Conservation (phyloP, 768 basidiomycete species). For the Mycena venus region DNA sequence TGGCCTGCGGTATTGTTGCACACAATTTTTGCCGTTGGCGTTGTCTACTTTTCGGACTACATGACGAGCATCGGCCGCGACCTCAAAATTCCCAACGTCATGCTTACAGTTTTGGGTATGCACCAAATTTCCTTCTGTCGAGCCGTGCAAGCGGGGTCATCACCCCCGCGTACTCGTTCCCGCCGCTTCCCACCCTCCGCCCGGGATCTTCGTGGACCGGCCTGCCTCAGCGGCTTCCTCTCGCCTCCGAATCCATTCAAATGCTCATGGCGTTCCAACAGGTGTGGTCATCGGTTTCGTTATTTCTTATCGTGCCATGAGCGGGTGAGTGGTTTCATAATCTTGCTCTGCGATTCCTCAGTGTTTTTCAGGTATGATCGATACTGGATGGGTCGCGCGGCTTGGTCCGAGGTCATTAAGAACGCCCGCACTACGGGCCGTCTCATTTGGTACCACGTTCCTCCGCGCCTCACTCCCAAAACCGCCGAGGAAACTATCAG, state of each 20-base stretch:
- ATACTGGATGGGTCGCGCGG: conserved; percentile 71
- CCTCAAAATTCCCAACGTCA: conserved; percentile 65
- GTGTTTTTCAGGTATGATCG: conserved; percentile 64
- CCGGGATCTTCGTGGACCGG: too few species aligned
- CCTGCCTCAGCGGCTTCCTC: too few species aligned
- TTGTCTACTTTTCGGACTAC: neutral
- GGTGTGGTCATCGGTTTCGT: conserved; percentile 74
- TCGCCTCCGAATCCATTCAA: too few species aligned
- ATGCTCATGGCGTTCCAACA: conserved; percentile 23
- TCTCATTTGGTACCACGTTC: conserved; percentile 74
- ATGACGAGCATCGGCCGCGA: conserved; percentile 51
- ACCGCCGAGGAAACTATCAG: conserved; percentile 51
- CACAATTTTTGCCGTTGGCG: conserved; percentile 66
- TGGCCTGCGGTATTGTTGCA: conserved; percentile 78
- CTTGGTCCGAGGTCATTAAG: conserved; percentile 70
- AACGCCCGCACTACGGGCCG: conserved; percentile 64
- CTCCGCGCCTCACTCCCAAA: conserved; percentile 59
- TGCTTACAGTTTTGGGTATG: conserved; percentile 75
- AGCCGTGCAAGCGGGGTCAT: too few species aligned
- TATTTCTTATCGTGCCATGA: conserved; percentile 73
- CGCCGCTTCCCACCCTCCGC: too few species aligned
- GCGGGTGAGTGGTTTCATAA: conserved; percentile 56
- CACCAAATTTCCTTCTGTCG: too few species aligned
- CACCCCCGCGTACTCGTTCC: too few species aligned
- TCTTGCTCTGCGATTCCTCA: neutral